phyloP scores from a whole-genome alignment of 2,329 filamentous ascomycete genomes.

The Phaeosphaeria sp. region DNA sequence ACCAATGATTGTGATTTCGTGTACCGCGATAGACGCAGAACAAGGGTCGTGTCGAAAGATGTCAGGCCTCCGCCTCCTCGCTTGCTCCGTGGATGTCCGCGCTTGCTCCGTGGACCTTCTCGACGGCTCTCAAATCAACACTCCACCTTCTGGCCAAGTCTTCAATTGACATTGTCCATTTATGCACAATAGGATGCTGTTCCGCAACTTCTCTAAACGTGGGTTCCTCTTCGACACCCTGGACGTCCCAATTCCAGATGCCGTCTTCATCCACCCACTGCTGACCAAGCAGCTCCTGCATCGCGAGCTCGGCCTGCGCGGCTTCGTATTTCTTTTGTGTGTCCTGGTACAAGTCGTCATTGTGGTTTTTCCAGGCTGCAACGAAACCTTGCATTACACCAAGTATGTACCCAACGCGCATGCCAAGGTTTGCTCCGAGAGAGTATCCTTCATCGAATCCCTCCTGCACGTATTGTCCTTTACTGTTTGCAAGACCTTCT shows the following conservation, averaged over 20 bases:
- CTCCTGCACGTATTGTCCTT: slow-evolving; percentile 76
- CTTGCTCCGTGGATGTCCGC: slow-evolving; percentile 34
- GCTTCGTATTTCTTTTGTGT: slow-evolving; percentile 41
- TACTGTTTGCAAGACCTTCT: slow-evolving; percentile 80
- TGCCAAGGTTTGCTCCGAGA: slow-evolving; percentile 81
- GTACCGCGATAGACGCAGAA: no score
- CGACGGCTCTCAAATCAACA: slow-evolving; percentile 49
- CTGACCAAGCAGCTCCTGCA: slow-evolving; percentile 67
- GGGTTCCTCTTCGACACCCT: slow-evolving; percentile 41
- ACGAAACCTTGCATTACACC: slow-evolving; percentile 78
- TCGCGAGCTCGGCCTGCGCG: slow-evolving; percentile 66
- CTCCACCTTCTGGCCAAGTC: slow-evolving; percentile 52
- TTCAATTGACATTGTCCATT: slow-evolving; percentile 63
- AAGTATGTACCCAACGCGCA: slow-evolving; percentile 74
- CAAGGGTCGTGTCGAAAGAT: not conserved
- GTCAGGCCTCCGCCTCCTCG: slow-evolving; percentile 42
- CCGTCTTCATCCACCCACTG: slow-evolving; percentile 75
- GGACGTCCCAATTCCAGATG: slow-evolving; percentile 71
- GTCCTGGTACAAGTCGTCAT: slow-evolving; percentile 33
- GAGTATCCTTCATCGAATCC: slow-evolving; percentile 93
- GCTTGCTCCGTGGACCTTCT: slow-evolving; percentile 40
- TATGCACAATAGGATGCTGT: slow-evolving; percentile 70
- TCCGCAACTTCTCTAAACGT: slow-evolving; percentile 60
- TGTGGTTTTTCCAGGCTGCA: slow-evolving; percentile 52
- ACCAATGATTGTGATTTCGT: no score